Conservation (phyloP, 371 early-diverging fungal species). For the Syncephalastrum sp. region DNA sequence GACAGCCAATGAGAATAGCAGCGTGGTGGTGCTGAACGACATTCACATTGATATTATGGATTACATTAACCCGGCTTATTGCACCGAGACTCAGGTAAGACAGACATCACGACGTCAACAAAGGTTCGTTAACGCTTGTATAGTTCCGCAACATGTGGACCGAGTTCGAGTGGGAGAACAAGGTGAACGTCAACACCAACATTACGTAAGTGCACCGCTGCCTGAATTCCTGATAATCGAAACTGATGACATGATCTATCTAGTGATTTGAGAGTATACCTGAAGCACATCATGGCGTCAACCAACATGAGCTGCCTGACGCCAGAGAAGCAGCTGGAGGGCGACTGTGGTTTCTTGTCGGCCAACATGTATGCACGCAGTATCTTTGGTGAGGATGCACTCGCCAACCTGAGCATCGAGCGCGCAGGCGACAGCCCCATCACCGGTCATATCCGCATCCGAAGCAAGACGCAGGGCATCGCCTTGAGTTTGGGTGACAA, state of each 20-base stretch:
- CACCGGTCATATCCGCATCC: conserved; percentile 94
- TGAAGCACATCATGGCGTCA: conserved; percentile 88
- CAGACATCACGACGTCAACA: not conserved
- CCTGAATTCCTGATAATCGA: not conserved
- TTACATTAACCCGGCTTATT: conserved; percentile 92
- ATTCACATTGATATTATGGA: conserved; percentile 99
- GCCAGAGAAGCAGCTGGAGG: conserved; percentile 87
- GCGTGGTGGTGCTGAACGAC: conserved; percentile 92
- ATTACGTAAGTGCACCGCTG: conserved; percentile 61
- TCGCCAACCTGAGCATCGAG: conserved; percentile 95
- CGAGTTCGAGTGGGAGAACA: conserved; percentile 99
- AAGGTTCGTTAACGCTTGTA: not conserved
- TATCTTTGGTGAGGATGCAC: conserved; percentile 97
- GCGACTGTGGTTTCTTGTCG: conserved; percentile 94
- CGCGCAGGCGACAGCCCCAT: conserved; percentile 74
- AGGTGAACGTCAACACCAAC: conserved; percentile 93
- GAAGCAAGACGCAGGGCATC: conserved; percentile 97
- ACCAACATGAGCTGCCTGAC: conserved; percentile 97
- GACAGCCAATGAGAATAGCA: conserved; percentile 69
- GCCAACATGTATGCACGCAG: conserved; percentile 95
- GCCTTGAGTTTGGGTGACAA: conserved; percentile 89
- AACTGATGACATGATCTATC: not conserved
- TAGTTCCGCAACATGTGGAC: conserved; percentile 97
- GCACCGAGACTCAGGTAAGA: conserved; percentile 79
- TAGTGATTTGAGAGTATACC: conserved; percentile 80